Evolutionary conservation across 768 basidiomycete species (phyloP), one percentile per base, ranked within the genome.

Genomic region (Trichaptum fuscoviolaceum): DNA sequence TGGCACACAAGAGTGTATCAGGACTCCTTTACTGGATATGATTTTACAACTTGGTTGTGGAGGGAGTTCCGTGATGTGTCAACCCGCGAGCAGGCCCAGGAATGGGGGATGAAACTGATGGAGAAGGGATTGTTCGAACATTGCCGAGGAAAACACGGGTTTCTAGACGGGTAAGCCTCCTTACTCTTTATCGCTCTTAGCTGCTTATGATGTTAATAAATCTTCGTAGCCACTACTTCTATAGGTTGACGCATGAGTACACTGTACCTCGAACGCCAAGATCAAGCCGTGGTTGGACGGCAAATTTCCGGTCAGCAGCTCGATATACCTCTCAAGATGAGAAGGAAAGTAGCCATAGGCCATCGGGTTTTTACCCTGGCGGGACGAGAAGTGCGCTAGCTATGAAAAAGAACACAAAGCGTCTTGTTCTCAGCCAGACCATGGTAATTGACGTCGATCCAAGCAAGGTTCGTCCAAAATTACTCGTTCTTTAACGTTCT

Each of bases 41-140:
- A 95, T 57, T 87, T 98, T 70, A 91, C 95, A 25, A 90, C 89
- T 0, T 99, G 96, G 96, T 79, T 97, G 23, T 86, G 92, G n/a
- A 85, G 92, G 35, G 92, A 95, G 75, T 98, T 95, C 72, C 85
- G 88, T 34, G 96, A 98, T 73, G 87, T 97, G 7, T 88, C 90
- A 0, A 91, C 90, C 18, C 81, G 93, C 63, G 86, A 89, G 27
- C 91, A 95, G 70, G 96, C 85, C 0, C 78, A 84, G 20, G 91
- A 95, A 68, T 90, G 87, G 85, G 96, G 93, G 6, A 77, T 82
- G 34, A 89, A 83, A 70, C 75, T 98, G 24, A 84, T 87, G 71
- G 89, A 93, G 57, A 87, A 91, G 70, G 95, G 94, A 0, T 76
- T 98, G 35, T 89, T 99, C 72, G 90, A 92, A 69, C 95, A 97